Evolutionary conservation across 2,329 filamentous ascomycete species (phyloP), one percentile per base, ranked within the genome.

Genomic region (Aaosphaeria pasadenensis): DNA sequence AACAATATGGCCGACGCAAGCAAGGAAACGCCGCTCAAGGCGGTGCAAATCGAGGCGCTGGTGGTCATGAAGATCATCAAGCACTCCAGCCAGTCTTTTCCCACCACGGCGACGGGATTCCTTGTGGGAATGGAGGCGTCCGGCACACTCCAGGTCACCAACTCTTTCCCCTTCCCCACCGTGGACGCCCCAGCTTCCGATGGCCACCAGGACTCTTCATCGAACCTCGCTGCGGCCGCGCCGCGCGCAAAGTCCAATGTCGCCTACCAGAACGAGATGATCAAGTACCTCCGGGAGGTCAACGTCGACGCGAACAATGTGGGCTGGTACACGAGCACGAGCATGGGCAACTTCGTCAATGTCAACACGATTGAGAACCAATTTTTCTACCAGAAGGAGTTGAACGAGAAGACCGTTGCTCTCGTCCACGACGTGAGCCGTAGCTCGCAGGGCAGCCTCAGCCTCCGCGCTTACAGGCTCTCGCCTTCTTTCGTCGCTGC

Each of bases 41-140:
- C 89, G 74, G 89, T 96, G 65, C 90, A 95, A 79, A 87, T 97
- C 69, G 91, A 96, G 80, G 90, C 92, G 67, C 80, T 97, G 80
- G 92, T 95, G 66, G 89, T 95, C 62, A 92, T 96, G 88, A 96
- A 96, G 80, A 91, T 97, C 71, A 91, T 95, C 74, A 96, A 95
- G 77, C 91, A 96, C 79, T 90, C 89, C 77, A 87, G 90, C 49
- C 83, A 88, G 64, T 82, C 83, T 46, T 96, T 96, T 77, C 92
- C 92, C 43, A 92, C 90, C 45, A 86, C 86, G 48, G 90, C 91
- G 48, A 96, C 91, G 47, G 92, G 92, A 54, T 89, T 88, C 54
- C 83, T 96, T 53, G 91, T 96, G 51, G 94, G 94, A 62, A 91
- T 97, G 89, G 92, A 97, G 73, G 83, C 83, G 64, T 84, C 87